Base-by-base conservation (phyloP, 2,329 filamentous ascomycete species). In the Calonectria henricotiae region DNA sequence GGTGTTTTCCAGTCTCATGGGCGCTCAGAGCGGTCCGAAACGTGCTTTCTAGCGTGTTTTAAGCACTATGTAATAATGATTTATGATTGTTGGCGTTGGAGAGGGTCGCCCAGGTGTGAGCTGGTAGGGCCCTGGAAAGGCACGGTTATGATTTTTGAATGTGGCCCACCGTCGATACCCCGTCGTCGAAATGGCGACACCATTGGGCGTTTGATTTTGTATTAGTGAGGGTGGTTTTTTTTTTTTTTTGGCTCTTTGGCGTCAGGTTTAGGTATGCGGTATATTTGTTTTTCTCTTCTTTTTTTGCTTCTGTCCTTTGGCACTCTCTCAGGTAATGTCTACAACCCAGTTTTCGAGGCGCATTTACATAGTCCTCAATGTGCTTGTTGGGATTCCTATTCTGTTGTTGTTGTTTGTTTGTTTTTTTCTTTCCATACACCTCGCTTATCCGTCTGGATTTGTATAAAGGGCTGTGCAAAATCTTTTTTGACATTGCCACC, bases 91-190 rank as follows among this genome's bases (percentile, higher is more conserved):
- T 58, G 55, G 55, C 37, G 37, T 30, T 47, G 27, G 39, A 6
- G 44, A 61, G 55, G 30, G 39, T 61, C 15, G 55, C 51, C 51
- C 51, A 30, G 25, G 37, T 61, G 55, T 41, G 35, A 25, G 39
- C 37, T 37, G 55, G 39, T 61, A 41, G 23, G 55, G 39, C 37
- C 55, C 39, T 61, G 55, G 37, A 17, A 43, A 23, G 55, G 23
- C 39, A 41, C 39, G 55, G 39, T 41, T 30, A 11, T 27, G 55
- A 43, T 25, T 61, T 61, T 20, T 23, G 55, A 61, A 61, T 7
- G 25, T 43, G 37, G 27, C n/a, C 20, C 37, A 61, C 37, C 20
- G n/a, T 61, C 43, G 55, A 61, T 61, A 43, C 55, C 55, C 51
- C 55, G 37, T 61, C 55, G 32, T 27, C 15, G 5, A 15, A 55